Base-by-base conservation (phyloP, 768 basidiomycete species). In the Boletus rufocinnamomeus region DNA sequence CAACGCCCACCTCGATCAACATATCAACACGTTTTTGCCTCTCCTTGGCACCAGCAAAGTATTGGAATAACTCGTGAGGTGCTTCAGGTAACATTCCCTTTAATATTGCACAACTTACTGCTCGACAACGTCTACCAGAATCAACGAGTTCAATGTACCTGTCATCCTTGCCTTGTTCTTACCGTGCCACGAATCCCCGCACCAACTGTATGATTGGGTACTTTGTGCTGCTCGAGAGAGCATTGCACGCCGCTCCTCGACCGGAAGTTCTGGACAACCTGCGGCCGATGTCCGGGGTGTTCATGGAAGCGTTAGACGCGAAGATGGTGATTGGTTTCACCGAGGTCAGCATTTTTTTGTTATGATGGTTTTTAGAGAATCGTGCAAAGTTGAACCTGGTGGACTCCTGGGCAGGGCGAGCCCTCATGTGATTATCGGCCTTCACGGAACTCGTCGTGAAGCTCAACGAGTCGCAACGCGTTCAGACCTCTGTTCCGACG, bases 401-500 rank as follows among this genome's bases (percentile, higher is more conserved):
- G 44, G 25, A 28, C 25, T 40, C 48, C 17, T 56, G 25, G 21
- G 4, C 56, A 90, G 87, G 77, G 80, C n/a, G 82, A 86, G 70
- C 63, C 69, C n/a, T 8, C 70, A 72, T 44, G 75, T 84, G 11
- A 84, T 91, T n/a, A 56, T 70, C 81, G 2, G 88, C 95, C 0
- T 98, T 97, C 81, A 80, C 88, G 13, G 92, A 96, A 71, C 77
- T 98, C 10, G 91, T 95, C 13, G 84, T 93, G 54, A 98, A 98
- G 73, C 79, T 99, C 53, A 97, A 95, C 67, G 97, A 98, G n/a
- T n/a, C n/a, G n/a, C 65, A 84, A 85, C 0, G 82, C 88, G 0
- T 98, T 99, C 85, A 83, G 86, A 61, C 95, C 96, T 1, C 76
- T 98, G 17, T 96, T 98, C 82, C 86, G 94, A 54, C 86, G 87